These are phyloP conservation scores for Friedmanniomyces endolithicus DNA, from an alignment of 495 filamentous ascomycete species.

Conservation along the genomic window DNA sequence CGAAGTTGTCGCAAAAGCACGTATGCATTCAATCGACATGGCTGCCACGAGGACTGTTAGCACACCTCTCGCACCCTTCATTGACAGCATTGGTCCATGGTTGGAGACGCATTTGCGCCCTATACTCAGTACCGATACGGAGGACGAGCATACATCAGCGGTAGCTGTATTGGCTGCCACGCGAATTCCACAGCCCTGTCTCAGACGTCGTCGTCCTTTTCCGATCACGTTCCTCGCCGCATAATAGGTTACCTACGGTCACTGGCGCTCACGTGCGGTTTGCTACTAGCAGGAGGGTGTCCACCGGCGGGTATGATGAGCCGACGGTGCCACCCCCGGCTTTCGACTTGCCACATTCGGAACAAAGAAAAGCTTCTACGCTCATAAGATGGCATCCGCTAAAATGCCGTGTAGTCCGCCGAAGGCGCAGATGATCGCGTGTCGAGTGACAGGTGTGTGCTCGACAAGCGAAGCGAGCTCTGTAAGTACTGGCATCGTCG, in stretches of 20 bases:
- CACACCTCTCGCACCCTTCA: too few relatives aligned
- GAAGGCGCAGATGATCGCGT: not conserved
- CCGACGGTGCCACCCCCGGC: not conserved
- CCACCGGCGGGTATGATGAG: not conserved
- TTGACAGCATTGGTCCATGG: too few relatives aligned
- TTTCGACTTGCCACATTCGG: not conserved
- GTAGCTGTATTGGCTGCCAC: not conserved
- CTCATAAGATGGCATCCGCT: not conserved
- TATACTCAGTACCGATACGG: not conserved
- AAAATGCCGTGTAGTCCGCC: not conserved
- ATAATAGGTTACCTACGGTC: not conserved
- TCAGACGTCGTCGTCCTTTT: not conserved
- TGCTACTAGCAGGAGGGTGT: not conserved
- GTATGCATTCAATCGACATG: too few relatives aligned
- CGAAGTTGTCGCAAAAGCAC: too few relatives aligned
- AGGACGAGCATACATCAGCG: not conserved
- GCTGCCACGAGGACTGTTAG: too few relatives aligned
- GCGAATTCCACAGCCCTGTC: not conserved
- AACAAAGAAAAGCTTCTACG: not conserved
- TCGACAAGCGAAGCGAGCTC: too few relatives aligned
- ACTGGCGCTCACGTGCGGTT: not conserved
- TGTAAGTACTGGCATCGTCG: too few relatives aligned
- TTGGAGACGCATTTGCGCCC: too few relatives aligned
- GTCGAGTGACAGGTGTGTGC: not conserved
- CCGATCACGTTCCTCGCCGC: not conserved